Percentiles rank a stretch among this genome's conserved stretches.
phyloP scores from a whole-genome alignment of 2,329 filamentous ascomycete species.

The Talaromyces amestolkiae region DNA sequence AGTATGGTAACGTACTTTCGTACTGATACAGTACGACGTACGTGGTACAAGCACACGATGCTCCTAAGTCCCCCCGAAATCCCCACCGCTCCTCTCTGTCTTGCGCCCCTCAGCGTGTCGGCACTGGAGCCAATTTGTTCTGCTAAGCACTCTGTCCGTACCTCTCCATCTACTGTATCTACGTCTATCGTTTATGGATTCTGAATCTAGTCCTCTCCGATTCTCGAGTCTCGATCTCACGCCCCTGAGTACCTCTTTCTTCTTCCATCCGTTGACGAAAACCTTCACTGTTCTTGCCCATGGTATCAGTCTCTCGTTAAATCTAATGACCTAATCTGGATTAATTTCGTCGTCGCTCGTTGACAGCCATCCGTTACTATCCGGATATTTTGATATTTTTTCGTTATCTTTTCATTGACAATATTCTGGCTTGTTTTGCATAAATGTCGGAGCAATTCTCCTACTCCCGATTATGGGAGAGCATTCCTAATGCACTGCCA shows the following conservation, averaged over 20 bases:
- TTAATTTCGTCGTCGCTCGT: slow-evolving; percentile 1
- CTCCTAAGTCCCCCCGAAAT: not conserved
- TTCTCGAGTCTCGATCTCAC: not conserved
- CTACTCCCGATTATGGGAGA: slow-evolving; percentile 20
- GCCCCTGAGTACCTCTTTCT: not conserved
- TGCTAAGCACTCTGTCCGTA: not conserved
- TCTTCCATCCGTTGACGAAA: not conserved
- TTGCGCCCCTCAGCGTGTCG: not conserved
- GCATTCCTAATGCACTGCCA: slow-evolving; percentile 24
- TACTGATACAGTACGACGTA: not conserved
- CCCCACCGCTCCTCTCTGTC: not conserved
- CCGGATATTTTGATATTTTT: not conserved
- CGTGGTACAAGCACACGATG: not conserved
- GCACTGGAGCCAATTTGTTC: not conserved
- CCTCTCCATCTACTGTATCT: not conserved
- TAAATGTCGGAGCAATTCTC: slow-evolving; percentile 16
- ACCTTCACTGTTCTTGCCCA: not conserved
- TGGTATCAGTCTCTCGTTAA: slow-evolving; percentile 10
- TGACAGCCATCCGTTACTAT: not conserved
- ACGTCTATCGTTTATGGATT: not conserved
- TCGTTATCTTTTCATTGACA: not conserved
- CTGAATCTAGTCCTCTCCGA: not conserved
- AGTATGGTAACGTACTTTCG: not conserved
- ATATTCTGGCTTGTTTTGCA: not conserved
- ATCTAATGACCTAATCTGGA: slow-evolving; percentile 15